These are phyloP conservation scores for Rhodomyrtus psidioides DNA, from an alignment of 441 rosid species.

Conservation along the genomic window DNA sequence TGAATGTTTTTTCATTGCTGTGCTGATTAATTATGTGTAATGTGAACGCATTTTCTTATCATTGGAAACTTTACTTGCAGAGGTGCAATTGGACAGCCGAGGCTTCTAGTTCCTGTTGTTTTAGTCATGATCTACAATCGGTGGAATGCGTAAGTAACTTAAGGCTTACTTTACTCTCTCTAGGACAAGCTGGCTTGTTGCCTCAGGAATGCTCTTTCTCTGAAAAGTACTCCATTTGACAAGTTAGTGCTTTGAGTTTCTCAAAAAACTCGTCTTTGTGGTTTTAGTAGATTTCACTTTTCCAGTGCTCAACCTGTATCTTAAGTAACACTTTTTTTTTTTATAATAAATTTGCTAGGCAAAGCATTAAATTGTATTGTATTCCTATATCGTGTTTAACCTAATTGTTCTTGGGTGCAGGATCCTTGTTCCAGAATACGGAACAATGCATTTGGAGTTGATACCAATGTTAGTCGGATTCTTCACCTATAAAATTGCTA, in stretches of 20 bases:
- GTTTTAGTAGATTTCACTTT: neutral
- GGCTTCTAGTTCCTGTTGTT: constrained; percentile 72
- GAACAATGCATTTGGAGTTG: constrained; percentile 64
- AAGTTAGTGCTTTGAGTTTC: neutral
- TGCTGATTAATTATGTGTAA: neutral
- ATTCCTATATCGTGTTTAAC: neutral
- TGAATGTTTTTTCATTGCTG: neutral
- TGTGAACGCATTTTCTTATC: neutral
- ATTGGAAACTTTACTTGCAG: constrained; percentile 25
- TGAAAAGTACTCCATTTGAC: neutral
- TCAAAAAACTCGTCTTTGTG: neutral
- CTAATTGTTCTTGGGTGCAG: constrained; percentile 29
- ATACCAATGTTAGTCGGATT: constrained; percentile 94
- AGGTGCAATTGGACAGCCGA: constrained; percentile 82
- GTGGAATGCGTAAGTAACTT: constrained; percentile 67
- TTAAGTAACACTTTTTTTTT: neutral
- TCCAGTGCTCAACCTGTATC: neutral
- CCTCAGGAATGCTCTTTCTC: neutral
- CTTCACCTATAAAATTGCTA: constrained; percentile 89
- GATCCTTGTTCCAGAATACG: constrained; percentile 78
- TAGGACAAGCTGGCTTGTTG: neutral
- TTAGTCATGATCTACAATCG: constrained; percentile 88
- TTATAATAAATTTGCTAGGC: neutral
- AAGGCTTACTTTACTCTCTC: neutral
- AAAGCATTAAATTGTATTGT: neutral